These are phyloP conservation scores for Mollisia scopiformis DNA, from an alignment of 2,329 filamentous ascomycete species.

Conservation along the genomic window DNA sequence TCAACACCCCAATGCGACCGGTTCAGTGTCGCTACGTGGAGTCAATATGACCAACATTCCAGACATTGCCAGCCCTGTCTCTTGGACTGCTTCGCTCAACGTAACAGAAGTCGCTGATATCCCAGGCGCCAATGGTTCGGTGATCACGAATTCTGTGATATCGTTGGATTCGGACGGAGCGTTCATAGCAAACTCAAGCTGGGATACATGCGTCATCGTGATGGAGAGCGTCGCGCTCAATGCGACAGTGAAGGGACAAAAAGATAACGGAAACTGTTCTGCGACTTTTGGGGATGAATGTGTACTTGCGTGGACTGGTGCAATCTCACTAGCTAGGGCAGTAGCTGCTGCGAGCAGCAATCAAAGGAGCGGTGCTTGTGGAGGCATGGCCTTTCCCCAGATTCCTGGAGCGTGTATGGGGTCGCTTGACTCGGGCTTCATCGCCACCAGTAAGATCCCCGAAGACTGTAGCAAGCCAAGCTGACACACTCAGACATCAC, in stretches of 20 bases:
- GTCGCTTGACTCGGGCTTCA: neutral
- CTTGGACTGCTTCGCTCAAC: neutral
- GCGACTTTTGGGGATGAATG: constrained; percentile 7
- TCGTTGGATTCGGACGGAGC: neutral
- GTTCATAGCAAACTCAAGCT: neutral
- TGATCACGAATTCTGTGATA: neutral
- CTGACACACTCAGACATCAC: neutral
- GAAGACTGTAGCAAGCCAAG: neutral
- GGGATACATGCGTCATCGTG: neutral
- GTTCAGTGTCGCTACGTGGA: neutral
- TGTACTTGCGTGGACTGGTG: neutral
- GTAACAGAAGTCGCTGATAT: neutral
- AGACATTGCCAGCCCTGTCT: neutral
- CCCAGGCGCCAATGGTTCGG: neutral
- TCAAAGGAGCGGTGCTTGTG: neutral
- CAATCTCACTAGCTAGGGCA: neutral
- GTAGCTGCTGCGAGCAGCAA: neutral
- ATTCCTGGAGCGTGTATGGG: neutral
- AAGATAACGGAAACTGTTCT: constrained; percentile 10
- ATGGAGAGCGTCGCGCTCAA: neutral
- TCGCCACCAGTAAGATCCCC: neutral
- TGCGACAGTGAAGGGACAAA: neutral
- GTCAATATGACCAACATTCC: neutral
- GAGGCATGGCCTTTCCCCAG: neutral
- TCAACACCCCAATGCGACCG: constrained; percentile 3